Base-by-base conservation (phyloP, 2,329 filamentous ascomycete species). In the Hirsutella minnesotensis region DNA sequence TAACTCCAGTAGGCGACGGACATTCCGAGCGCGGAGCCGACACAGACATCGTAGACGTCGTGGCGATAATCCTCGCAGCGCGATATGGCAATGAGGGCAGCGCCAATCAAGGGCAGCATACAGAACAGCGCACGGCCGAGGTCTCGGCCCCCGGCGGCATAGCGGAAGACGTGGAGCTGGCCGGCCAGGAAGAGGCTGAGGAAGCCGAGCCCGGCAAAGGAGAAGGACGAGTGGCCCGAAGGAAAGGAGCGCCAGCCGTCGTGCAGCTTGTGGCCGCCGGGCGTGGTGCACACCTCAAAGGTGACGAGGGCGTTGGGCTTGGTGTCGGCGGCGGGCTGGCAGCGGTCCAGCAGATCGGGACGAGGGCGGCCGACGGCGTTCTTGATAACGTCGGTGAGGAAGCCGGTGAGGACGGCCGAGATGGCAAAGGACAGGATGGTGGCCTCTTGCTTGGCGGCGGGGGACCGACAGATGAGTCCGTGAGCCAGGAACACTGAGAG, bases 351-450 rank as follows among this genome's bases (percentile, higher is more conserved):
- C 4, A 79, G 58, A 49, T 79, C 75, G 0, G 75, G 75, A 5
- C 75, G 66, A 15, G 88, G 86, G 10, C 86, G 69, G 9, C 86
- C 86, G 21, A 90, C 84, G 9, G 83, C 75, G 57, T 94, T 95
- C 64, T 98, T 98, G 57, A 96, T 73, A 22, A 90, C 67, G 58
- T 96, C 89, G 37, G 92, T 96, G 36, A 96, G 69, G 60, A 95
- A 83, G 5, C 79, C 75, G 0, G 86, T 83, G 40, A 95, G 71
- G 51, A 87, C 70, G 21, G 96, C 63, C 49, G 81, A 77, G 54
- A 90, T 86, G 40, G 81, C 67, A 46, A 95, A 79, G 19, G 87
- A 85, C 1, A 98, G 77, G 41, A 94, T 67, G 0, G 87, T 84
- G 49, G 89, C 84, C 64, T 96, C 89, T 46, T 84, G 76, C 59